phyloP scores from a whole-genome alignment of 495 filamentous ascomycete genomes.

The Penicillium cinerascens region DNA sequence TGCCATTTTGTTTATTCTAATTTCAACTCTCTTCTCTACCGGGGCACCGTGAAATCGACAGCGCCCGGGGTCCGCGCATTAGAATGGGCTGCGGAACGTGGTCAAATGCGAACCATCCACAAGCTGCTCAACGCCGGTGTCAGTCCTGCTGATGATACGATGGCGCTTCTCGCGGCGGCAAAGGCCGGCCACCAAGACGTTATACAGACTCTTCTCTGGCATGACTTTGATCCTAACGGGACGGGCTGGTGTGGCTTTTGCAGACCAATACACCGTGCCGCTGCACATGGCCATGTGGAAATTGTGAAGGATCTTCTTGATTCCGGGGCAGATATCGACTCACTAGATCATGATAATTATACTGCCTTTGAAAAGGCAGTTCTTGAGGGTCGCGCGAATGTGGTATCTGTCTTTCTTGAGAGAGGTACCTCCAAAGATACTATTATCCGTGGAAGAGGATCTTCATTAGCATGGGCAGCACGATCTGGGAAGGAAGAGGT shows the following conservation, averaged over 20 bases:
- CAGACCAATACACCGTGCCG: background rate
- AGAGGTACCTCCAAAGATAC: conserved; percentile 1
- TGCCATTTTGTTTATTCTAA: conserved; percentile 4
- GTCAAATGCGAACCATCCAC: background rate
- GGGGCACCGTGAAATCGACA: background rate
- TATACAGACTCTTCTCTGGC: background rate
- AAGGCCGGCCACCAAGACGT: background rate
- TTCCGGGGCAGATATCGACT: conserved; percentile 6
- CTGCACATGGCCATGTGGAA: background rate
- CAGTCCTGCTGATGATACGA: background rate
- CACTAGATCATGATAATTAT: background rate
- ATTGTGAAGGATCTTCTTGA: conserved; percentile 1
- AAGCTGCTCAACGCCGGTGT: conserved; percentile 6
- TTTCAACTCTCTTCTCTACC: conserved; percentile 2
- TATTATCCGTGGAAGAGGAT: background rate
- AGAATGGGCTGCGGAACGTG: background rate
- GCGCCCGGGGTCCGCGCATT: background rate
- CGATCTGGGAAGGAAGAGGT: background rate
- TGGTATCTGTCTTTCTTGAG: conserved; percentile 1
- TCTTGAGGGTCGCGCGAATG: background rate
- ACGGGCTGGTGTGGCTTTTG: background rate
- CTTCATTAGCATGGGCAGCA: conserved; percentile 3
- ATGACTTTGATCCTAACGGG: background rate
- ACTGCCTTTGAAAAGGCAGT: background rate
- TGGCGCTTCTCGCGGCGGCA: background rate